Evolutionary conservation across 139 green algal species (phyloP).

Genomic region (Volvox reticuliferus): DNA sequence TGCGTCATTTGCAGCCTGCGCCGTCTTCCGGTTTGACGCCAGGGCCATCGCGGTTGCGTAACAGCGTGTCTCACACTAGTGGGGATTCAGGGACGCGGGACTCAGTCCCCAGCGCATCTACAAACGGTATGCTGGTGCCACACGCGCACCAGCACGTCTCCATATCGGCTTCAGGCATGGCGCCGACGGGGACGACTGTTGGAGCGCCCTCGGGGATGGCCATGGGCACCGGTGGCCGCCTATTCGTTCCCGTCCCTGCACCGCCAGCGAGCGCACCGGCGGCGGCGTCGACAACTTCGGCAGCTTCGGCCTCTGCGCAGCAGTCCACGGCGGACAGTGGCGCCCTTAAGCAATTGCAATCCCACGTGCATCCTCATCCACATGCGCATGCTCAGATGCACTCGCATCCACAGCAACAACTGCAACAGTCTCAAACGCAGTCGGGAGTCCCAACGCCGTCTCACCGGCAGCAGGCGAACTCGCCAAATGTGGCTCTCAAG

Average conservation of each 20-base stretch:
- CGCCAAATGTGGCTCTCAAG: constrained; percentile 6
- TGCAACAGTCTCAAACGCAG: not conserved
- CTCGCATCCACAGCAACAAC: not conserved
- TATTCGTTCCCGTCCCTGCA: not conserved
- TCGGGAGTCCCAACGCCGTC: not conserved
- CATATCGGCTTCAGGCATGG: not conserved
- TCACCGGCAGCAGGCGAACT: not conserved
- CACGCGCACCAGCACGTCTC: not conserved
- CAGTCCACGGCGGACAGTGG: constrained; percentile 6
- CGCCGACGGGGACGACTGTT: not conserved
- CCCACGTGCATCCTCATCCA: not conserved
- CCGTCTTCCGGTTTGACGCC: too few relatives aligned
- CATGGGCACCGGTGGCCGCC: not conserved
- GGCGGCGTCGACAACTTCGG: too few relatives aligned
- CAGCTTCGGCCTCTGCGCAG: not conserved
- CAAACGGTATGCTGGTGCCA: not conserved
- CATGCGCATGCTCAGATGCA: not conserved
- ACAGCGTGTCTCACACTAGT: constrained; percentile 9
- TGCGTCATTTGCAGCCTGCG: not conserved
- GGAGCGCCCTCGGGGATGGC: not conserved
- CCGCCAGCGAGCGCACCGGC: not conserved
- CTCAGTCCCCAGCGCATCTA: not conserved
- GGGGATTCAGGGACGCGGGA: not conserved
- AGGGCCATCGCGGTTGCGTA: constrained; percentile 32
- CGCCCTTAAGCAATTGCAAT: not conserved